These are phyloP conservation scores for Talaromyces stipitatus DNA, from an alignment of 495 filamentous ascomycete genomes.

Conservation along the genomic window DNA sequence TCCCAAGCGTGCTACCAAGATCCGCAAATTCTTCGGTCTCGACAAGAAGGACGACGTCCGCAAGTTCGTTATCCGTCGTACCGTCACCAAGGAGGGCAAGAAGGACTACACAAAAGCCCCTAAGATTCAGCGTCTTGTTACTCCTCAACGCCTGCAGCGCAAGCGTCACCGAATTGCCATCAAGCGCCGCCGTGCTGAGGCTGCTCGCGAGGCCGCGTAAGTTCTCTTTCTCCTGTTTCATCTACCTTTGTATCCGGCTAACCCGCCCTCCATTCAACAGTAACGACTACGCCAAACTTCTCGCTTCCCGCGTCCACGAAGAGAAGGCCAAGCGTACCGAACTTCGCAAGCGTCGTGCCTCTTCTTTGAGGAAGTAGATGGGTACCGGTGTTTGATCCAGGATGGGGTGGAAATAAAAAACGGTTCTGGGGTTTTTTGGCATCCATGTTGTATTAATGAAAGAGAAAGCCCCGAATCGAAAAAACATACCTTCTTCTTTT, in stretches of 20 bases:
- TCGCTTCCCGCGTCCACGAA: conserved; percentile 92
- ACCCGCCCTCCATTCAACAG: conserved; percentile 31
- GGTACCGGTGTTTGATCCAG: neutral
- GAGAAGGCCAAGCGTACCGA: conserved; percentile 87
- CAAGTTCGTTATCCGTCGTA: conserved; percentile 99
- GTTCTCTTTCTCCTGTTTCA: conserved; percentile 25
- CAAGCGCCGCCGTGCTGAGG: conserved; percentile 93
- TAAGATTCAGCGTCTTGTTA: conserved; percentile 97
- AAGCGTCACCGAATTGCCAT: conserved; percentile 95
- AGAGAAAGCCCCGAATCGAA: neutral
- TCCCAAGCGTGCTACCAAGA: conserved; percentile 99
- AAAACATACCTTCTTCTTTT: conserved; percentile 6
- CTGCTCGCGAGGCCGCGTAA: conserved; percentile 97
- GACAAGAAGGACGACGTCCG: conserved; percentile 99
- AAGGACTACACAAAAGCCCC: conserved; percentile 98
- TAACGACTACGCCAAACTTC: conserved; percentile 87
- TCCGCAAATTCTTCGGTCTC: conserved; percentile 96
- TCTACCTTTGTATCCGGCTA: conserved; percentile 5
- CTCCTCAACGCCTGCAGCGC: conserved; percentile 98
- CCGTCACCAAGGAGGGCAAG: conserved; percentile 95
- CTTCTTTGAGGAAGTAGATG: conserved; percentile 87
- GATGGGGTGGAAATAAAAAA: neutral
- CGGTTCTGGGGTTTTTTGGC: neutral
- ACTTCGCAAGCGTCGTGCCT: conserved; percentile 88
- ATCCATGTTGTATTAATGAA: neutral